Evolutionary conservation across 305 asterid genomes (phyloP).

Genomic region (Fraxinus ornus): DNA sequence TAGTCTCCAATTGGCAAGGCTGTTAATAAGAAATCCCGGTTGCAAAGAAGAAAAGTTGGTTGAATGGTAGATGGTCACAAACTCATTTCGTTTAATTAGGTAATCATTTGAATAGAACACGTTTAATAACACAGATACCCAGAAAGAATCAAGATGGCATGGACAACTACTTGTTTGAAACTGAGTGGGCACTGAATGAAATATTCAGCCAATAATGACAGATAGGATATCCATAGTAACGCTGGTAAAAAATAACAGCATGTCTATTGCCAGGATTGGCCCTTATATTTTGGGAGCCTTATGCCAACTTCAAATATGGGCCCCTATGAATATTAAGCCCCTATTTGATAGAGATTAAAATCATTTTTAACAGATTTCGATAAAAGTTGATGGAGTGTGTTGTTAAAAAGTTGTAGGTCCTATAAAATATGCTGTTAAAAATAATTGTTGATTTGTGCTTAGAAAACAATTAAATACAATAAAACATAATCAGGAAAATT

Average conservation of each 20-base stretch:
- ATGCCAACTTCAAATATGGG: too few species aligned
- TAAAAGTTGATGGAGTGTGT: too few species aligned
- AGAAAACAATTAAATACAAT: too few species aligned
- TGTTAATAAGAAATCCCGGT: not conserved
- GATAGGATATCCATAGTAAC: conserved; percentile 28
- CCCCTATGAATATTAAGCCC: too few species aligned
- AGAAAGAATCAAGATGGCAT: not conserved
- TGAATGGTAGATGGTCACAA: not conserved
- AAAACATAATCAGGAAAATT: too few species aligned
- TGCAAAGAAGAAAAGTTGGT: not conserved
- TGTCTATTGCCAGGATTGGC: not conserved
- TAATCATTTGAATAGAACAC: not conserved
- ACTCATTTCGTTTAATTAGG: not conserved
- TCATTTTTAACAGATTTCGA: too few species aligned
- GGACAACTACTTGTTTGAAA: conserved; percentile 40
- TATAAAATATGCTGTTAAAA: too few species aligned
- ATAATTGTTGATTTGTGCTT: too few species aligned
- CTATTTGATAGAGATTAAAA: too few species aligned
- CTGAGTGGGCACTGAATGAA: conserved; percentile 47
- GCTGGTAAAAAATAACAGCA: not conserved
- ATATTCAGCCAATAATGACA: conserved; percentile 40
- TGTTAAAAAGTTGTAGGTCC: too few species aligned
- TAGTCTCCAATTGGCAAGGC: conserved; percentile 51
- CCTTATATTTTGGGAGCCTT: too few species aligned
- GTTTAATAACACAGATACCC: not conserved